Evolutionary conservation across 2,329 filamentous ascomycete genomes (phyloP), one percentile per base, ranked within the genome.

Genomic region (Chaetomium sp.): DNA sequence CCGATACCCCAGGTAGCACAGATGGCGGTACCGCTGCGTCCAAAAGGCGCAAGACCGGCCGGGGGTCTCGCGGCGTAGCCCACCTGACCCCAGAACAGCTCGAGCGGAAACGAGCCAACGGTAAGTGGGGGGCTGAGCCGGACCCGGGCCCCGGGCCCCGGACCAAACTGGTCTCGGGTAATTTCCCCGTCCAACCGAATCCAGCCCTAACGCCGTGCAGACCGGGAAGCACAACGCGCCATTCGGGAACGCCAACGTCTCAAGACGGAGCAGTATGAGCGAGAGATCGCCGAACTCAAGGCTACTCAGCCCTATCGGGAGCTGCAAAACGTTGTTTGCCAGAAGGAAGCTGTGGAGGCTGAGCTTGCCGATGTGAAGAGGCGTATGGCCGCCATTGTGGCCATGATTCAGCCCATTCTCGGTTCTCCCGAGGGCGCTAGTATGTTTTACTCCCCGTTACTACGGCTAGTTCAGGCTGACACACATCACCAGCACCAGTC

Each of bases 301-400:
- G 89, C 85, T 64, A 90, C 92, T 77, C 88, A 93, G 75, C 91
- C 92, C 0, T 93, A 93, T 71, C 88, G 91, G 74, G 92, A 97
- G 74, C 84, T 96, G 23, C 91, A 96, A 76, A 82, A 86, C 31
- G 90, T 87, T 10, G 77, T 94, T 62, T 83, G 86, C 35, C 88
- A 92, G 76, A 93, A 92, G 79, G 90, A 94, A 73, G 84, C 85
- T 16, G 86, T 92, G 60, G 86, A 92, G 78, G 85, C 86, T 35
- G 92, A 96, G 78, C 94, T 95, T 79, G 85, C 86, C 66, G 90
- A 93, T 68, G 89, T 96, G 68, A 89, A 87, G 72, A 82, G 85
- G 73, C 85, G 87, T 35, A 78, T 96, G 70, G 83, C 86, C 63
- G 82, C 83, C 35, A 84, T 92, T 47, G 77, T 93, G 74, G 80